A percentile compares a stretch with the other conserved stretches of the same genome.
These are phyloP conservation scores for Astrothelium macrocarpum DNA, from an alignment of 495 filamentous ascomycete species.

Conservation along the genomic window DNA sequence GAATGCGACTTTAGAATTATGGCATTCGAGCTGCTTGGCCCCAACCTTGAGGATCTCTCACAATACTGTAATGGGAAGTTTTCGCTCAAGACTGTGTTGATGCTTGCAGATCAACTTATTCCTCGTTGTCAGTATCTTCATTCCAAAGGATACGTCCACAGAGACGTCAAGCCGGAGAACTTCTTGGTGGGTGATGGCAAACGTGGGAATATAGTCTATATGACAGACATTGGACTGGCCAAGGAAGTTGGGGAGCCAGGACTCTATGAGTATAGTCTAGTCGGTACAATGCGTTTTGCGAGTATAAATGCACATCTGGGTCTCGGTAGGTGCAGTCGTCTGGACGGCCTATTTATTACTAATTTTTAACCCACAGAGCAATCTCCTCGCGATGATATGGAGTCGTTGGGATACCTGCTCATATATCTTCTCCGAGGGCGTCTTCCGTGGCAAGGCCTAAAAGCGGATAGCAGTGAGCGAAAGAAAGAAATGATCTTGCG, in stretches of 20 bases:
- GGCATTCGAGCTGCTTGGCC: conserved; percentile 33
- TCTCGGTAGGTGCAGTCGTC: conserved; percentile 19
- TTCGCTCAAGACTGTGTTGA: conserved; percentile 36
- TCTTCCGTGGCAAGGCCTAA: conserved; percentile 33
- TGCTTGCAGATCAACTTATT: conserved; percentile 32
- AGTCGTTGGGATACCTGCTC: conserved; percentile 36
- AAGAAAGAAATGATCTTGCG: conserved; percentile 15
- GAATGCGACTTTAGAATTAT: conserved; percentile 27
- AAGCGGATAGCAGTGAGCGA: conserved; percentile 7
- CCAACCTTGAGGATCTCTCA: conserved; percentile 32
- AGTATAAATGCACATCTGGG: conserved; percentile 31
- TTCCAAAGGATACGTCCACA: conserved; percentile 29
- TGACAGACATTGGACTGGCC: conserved; percentile 18
- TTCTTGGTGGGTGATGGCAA: conserved; percentile 29
- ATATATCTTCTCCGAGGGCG: conserved; percentile 32
- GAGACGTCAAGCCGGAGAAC: conserved; percentile 35
- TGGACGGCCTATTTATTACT: conserved; percentile 12
- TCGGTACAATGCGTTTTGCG: conserved; percentile 22
- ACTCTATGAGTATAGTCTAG: conserved; percentile 7
- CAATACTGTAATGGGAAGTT: conserved; percentile 29
- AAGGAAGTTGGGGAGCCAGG: conserved; percentile 7
- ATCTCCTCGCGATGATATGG: conserved; percentile 33
- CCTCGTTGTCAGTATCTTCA: conserved; percentile 27
- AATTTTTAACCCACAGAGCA: conserved; percentile 24
- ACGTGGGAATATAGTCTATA: conserved; percentile 29